Conservation (phyloP, 495 filamentous ascomycete genomes). For the Penicillium malachiteum region DNA sequence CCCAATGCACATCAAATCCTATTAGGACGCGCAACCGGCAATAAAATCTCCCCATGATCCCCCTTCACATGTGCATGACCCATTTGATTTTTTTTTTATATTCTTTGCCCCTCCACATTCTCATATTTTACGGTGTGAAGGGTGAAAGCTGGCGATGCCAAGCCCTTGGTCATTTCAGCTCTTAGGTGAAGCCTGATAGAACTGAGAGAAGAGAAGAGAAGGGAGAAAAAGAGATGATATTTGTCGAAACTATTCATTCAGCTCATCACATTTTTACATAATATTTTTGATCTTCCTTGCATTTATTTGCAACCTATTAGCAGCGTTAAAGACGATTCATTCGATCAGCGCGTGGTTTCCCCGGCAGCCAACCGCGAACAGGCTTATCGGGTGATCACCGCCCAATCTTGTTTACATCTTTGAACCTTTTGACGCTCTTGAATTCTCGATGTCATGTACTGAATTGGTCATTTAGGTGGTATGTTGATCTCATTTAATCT, state of each 20-base stretch:
- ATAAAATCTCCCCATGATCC: not conserved
- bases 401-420: conserved; percentile 21
- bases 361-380: conserved; percentile 19
- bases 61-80: not conserved
- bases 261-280: not conserved
- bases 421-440: not conserved
- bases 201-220: not conserved
- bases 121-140: not conserved
- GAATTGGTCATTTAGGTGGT: too few species aligned
- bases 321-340: too few species aligned
- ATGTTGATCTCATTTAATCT: too few species aligned
- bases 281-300: not conserved
- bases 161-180: conserved; percentile 8
- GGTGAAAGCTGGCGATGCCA: conserved; percentile 15
- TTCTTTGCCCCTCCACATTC: not conserved
- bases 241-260: too few species aligned
- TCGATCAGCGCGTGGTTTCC: conserved; percentile 27
- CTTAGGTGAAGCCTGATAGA: not conserved
- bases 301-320: not conserved
- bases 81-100: not conserved
- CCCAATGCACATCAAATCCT: conserved; percentile 8
- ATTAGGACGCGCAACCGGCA: conserved; percentile 1
- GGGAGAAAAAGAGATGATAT: not conserved
- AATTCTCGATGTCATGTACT: too few species aligned
- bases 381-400: conserved; percentile 16